These are phyloP conservation scores for Talaromyces rugulosus DNA, from an alignment of 2,329 filamentous ascomycete genomes.

Conservation along the genomic window DNA sequence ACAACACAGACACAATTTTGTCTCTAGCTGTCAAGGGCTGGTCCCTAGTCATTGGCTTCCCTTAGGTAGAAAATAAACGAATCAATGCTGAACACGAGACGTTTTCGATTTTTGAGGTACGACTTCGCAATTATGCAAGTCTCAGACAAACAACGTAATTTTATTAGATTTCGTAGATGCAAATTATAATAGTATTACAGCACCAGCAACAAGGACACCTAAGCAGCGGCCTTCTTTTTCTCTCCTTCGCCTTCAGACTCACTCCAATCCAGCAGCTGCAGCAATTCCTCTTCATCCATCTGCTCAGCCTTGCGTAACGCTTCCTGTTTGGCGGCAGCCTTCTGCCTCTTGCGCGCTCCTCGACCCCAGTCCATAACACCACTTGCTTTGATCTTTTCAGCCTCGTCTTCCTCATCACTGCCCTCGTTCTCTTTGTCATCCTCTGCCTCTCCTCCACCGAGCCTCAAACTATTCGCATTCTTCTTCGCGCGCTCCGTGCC, in stretches of 20 bases:
- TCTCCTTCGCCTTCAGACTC: slow-evolving; percentile 13
- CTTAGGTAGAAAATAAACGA: background rate
- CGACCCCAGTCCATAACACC: slow-evolving; percentile 58
- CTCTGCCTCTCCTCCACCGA: slow-evolving; percentile 26
- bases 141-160: background rate
- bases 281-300: slow-evolving; percentile 68
- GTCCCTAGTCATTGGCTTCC: background rate
- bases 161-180: background rate
- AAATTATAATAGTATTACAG: background rate
- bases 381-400: slow-evolving; percentile 33
- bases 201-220: background rate
- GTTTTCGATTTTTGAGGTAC: background rate
- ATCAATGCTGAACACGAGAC: background rate
- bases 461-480: slow-evolving; percentile 58
- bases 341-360: slow-evolving; percentile 62
- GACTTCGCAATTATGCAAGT: too few relatives aligned
- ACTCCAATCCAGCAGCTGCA: slow-evolving; percentile 59
- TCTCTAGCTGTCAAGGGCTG: background rate
- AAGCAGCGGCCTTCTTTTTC: background rate
- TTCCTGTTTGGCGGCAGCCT: slow-evolving; percentile 57
- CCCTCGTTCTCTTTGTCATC: slow-evolving; percentile 14
- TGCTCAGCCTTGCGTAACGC: slow-evolving; percentile 60
- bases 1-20: background rate
- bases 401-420: slow-evolving; percentile 41
- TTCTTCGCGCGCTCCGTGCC: slow-evolving; percentile 46